Evolutionary conservation across 2,329 filamentous ascomycete species (phyloP).

Genomic region (Elsinoe perseae): DNA sequence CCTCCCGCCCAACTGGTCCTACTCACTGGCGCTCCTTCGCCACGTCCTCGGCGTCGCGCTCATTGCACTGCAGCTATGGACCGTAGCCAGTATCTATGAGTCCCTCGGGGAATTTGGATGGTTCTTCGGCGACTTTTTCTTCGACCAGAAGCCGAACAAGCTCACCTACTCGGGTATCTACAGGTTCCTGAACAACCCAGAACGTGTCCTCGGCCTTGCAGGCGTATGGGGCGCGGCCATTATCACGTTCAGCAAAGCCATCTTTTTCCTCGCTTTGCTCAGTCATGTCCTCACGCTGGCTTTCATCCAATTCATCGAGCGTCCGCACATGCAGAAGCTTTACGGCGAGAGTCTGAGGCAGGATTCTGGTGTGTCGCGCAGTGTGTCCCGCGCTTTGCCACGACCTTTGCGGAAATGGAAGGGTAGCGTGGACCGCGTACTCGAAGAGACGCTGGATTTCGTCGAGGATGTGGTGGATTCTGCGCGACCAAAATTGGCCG

Average conservation of each 20-base stretch:
- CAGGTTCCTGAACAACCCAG: constrained; percentile 94
- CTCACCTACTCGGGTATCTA: constrained; percentile 96
- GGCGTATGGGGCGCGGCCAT: constrained; percentile 93
- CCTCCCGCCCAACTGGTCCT: constrained; percentile 76
- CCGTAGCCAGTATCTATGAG: constrained; percentile 84
- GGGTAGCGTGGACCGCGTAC: constrained; percentile 75
- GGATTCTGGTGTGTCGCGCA: constrained; percentile 87
- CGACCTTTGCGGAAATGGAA: constrained; percentile 75
- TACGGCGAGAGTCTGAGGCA: constrained; percentile 77
- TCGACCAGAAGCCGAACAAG: constrained; percentile 69
- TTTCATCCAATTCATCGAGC: constrained; percentile 89
- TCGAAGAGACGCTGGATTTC: constrained; percentile 79
- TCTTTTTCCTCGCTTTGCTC: constrained; percentile 78
- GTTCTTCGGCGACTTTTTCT: constrained; percentile 99
- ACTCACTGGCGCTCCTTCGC: constrained; percentile 75
- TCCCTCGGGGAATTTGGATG: constrained; percentile 95
- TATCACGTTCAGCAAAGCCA: constrained; percentile 79
- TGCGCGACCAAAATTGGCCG: constrained; percentile 75
- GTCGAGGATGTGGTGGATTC: constrained; percentile 85
- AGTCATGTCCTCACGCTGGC: constrained; percentile 77
- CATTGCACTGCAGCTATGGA: constrained; percentile 86
- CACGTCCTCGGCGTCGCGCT: constrained; percentile 77
- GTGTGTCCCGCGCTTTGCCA: constrained; percentile 77
- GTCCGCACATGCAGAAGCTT: constrained; percentile 96
- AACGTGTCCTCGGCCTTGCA: constrained; percentile 84